phyloP scores from a whole-genome alignment of 2,329 filamentous ascomycete genomes.

The Microcyclospora tardicrescens region DNA sequence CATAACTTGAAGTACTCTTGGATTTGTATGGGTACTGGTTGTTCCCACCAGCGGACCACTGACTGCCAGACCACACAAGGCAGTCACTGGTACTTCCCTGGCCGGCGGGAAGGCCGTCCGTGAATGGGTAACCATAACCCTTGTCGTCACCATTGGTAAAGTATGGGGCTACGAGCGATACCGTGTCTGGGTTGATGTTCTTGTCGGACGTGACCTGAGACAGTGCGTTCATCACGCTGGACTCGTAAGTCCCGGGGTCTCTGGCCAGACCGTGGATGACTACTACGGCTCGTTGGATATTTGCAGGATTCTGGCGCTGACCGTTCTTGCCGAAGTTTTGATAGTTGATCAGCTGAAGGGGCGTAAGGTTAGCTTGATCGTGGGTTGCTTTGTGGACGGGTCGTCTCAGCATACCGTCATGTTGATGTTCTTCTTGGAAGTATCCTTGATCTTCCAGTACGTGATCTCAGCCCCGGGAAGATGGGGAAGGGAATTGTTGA shows the following conservation, averaged over 20 bases:
- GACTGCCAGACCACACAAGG: slow-evolving; percentile 23
- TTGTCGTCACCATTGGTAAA: slow-evolving; percentile 27
- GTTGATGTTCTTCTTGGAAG: slow-evolving; percentile 3
- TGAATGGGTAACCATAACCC: slow-evolving; percentile 23
- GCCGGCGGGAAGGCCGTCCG: slow-evolving; percentile 12
- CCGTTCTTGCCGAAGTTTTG: slow-evolving; percentile 16
- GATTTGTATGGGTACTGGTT: slow-evolving; percentile 23
- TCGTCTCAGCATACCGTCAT: too few species aligned
- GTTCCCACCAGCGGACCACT: slow-evolving; percentile 23
- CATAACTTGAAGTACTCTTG: slow-evolving; percentile 19
- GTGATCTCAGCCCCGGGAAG: slow-evolving; percentile 23
- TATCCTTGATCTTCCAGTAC: slow-evolving; percentile 22
- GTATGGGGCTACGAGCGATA: slow-evolving; percentile 23
- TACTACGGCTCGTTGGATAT: slow-evolving; percentile 22
- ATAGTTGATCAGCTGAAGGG: slow-evolving; percentile 21
- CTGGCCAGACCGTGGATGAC: slow-evolving; percentile 24
- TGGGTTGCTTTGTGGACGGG: slow-evolving; percentile 12
- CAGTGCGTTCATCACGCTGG: slow-evolving; percentile 22
- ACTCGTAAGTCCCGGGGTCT: slow-evolving; percentile 23
- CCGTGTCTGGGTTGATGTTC: slow-evolving; percentile 19
- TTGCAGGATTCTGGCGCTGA: slow-evolving; percentile 12
- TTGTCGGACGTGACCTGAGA: slow-evolving; percentile 11
- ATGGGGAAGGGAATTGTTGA: slow-evolving; percentile 17
- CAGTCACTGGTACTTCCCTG: slow-evolving; percentile 21
- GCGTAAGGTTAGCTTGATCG: slow-evolving; percentile 12